Conservation (phyloP, 495 filamentous ascomycete species). For the Cenococcum geophilum region DNA sequence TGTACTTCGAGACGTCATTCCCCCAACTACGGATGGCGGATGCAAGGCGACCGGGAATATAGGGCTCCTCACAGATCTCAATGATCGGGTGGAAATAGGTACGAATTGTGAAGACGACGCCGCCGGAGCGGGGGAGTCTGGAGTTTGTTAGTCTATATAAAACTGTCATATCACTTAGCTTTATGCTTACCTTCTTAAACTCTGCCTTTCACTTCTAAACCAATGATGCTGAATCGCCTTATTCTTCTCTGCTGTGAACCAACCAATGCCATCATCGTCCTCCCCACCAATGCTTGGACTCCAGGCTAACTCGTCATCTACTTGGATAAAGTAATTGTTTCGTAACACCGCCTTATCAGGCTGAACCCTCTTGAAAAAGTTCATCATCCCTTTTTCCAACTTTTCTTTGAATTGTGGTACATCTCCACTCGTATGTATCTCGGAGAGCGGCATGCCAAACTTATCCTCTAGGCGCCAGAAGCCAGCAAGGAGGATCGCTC, state of each 20-base stretch:
- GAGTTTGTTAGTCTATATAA: neutral
- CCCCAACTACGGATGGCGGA: conserved; percentile 66
- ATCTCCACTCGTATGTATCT: conserved; percentile 77
- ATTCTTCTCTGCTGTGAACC: conserved; percentile 74
- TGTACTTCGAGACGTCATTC: conserved; percentile 75
- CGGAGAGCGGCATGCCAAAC: conserved; percentile 72
- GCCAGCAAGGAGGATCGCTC: conserved; percentile 70
- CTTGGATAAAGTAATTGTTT: conserved; percentile 44
- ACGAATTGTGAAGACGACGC: conserved; percentile 50
- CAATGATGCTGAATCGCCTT: conserved; percentile 67
- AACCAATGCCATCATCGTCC: conserved; percentile 58
- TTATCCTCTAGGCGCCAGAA: conserved; percentile 88
- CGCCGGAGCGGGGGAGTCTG: conserved; percentile 62
- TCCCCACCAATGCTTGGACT: conserved; percentile 69
- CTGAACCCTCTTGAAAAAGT: conserved; percentile 38
- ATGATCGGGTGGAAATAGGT: conserved; percentile 42
- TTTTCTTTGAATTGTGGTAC: conserved; percentile 75
- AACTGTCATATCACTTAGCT: neutral
- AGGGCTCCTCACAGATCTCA: conserved; percentile 38
- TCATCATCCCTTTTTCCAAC: conserved; percentile 56
- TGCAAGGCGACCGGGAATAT: conserved; percentile 39
- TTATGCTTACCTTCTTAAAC: conserved; percentile 50
- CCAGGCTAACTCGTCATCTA: conserved; percentile 44
- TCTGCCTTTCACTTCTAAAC: conserved; percentile 77
- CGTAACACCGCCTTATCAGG: conserved; percentile 38